Evolutionary conservation across 768 basidiomycete species (phyloP).

Genomic region (Hygrophoropsis aurantiaca): DNA sequence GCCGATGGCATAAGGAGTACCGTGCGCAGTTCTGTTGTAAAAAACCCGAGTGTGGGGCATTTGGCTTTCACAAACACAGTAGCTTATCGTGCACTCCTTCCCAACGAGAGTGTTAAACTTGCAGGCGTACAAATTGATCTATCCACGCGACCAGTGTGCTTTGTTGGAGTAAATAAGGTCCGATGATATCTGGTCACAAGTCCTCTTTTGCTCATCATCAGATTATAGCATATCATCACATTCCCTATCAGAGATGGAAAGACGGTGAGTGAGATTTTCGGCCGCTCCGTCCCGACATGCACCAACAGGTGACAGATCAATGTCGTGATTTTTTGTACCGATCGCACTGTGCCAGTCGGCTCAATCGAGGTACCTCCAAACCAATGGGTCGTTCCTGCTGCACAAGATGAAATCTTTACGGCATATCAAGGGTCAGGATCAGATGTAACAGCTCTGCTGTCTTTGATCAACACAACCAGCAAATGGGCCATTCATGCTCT

Average conservation of each 20-base stretch:
- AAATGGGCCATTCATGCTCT: slow-evolving; percentile 55
- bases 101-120: slow-evolving; percentile 35
- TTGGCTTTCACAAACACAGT: slow-evolving; percentile 45
- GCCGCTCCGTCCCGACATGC: not conserved
- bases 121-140: slow-evolving; percentile 45
- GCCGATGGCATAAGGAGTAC: slow-evolving; percentile 36
- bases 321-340: slow-evolving; percentile 43
- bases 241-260: slow-evolving; percentile 46
- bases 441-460: slow-evolving; percentile 41
- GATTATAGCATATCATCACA: slow-evolving; percentile 48
- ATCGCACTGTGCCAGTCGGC: slow-evolving; percentile 26
- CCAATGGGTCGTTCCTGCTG: slow-evolving; percentile 43
- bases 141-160: slow-evolving; percentile 35
- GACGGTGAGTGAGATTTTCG: slow-evolving; percentile 32
- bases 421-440: slow-evolving; percentile 46
- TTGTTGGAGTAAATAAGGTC: slow-evolving; percentile 48
- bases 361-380: slow-evolving; percentile 23
- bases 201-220: slow-evolving; percentile 2
- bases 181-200: slow-evolving; percentile 5
- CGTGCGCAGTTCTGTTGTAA: slow-evolving; percentile 38
- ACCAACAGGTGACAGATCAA: slow-evolving; percentile 35
- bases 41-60: slow-evolving; percentile 18
- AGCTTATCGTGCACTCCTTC: slow-evolving; percentile 50
- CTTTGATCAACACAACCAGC: slow-evolving; percentile 42
- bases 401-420: slow-evolving; percentile 43